These are phyloP conservation scores for Phytophthora fragariaefolia DNA, from an alignment of 352 stramenopile species.

Conservation along the genomic window DNA sequence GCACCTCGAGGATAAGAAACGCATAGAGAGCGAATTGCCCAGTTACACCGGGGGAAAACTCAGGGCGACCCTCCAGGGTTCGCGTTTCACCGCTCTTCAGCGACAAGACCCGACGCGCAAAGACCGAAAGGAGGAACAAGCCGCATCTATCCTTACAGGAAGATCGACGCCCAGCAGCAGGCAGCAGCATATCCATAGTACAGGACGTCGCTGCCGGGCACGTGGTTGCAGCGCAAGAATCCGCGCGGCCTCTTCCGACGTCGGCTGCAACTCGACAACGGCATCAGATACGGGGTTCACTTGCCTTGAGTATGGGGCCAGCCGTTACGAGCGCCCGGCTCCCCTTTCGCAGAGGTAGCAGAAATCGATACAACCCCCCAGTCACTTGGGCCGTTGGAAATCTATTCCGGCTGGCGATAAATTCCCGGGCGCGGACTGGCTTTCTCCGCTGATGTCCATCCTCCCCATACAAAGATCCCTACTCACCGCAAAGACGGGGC, in stretches of 20 bases:
- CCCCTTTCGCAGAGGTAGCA: slow-evolving; percentile 12
- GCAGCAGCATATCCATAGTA: background rate
- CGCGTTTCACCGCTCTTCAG: slow-evolving; percentile 28
- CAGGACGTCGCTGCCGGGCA: background rate
- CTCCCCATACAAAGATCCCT: slow-evolving; percentile 8
- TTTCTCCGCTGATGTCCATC: slow-evolving; percentile 22
- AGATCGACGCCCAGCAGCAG: background rate
- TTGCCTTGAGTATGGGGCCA: slow-evolving; percentile 17
- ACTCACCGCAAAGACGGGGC: slow-evolving; percentile 1
- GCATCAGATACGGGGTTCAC: slow-evolving; percentile 10
- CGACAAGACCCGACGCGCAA: slow-evolving; percentile 18
- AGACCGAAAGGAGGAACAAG: too few species aligned
- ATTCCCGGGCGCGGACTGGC: slow-evolving; percentile 29
- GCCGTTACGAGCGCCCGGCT: slow-evolving; percentile 10
- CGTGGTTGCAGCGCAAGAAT: slow-evolving; percentile 30
- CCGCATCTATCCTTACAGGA: background rate
- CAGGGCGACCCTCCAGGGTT: slow-evolving; percentile 19
- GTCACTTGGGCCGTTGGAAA: slow-evolving; percentile 23
- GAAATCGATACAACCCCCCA: slow-evolving; percentile 16
- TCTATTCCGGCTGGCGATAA: slow-evolving; percentile 28
- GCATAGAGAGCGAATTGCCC: background rate
- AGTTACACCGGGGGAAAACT: slow-evolving; percentile 25
- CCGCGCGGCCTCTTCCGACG: slow-evolving; percentile 38
- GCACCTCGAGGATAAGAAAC: slow-evolving; percentile 25
- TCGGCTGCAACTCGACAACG: slow-evolving; percentile 31